These are phyloP conservation scores for Ogataea wickerhamii DNA, from an alignment of 805 yeast genomes.

Conservation along the genomic window DNA sequence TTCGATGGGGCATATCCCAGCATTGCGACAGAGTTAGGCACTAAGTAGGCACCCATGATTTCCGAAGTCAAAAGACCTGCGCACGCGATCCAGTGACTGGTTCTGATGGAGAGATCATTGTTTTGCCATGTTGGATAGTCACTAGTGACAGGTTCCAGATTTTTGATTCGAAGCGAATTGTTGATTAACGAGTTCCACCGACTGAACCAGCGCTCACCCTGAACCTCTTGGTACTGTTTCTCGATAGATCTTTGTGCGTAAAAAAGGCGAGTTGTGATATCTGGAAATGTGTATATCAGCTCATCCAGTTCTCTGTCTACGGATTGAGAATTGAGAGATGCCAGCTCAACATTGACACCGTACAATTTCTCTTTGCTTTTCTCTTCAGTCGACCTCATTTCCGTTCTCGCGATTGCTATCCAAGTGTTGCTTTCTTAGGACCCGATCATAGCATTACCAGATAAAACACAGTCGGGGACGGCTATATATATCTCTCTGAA, in stretches of 20 bases:
- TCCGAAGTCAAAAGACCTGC: conserved; percentile 23
- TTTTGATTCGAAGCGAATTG: conserved; percentile 9
- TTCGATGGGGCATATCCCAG: conserved; percentile 18
- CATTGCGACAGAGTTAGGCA: conserved; percentile 14
- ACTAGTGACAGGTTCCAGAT: conserved; percentile 4
- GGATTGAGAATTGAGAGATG: conserved; percentile 2
- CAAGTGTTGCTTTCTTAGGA: no score
- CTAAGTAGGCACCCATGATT: conserved; percentile 22
- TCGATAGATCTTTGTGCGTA: conserved; percentile 24
- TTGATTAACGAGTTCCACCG: conserved; percentile 10
- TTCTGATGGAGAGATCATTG: conserved; percentile 15
- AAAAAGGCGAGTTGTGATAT: conserved; percentile 16
- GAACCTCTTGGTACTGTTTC: conserved; percentile 15
- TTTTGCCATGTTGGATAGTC: conserved; percentile 19
- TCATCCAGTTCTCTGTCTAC: conserved; percentile 1
- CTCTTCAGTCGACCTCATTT: background rate
- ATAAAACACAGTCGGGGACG: no score
- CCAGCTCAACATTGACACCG: background rate
- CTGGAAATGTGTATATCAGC: conserved; percentile 4
- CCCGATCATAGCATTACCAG: no score
- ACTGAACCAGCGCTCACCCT: conserved; percentile 3
- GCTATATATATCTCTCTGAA: no score
- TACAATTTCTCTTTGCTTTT: background rate
- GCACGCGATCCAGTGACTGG: conserved; percentile 19
- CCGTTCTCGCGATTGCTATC: background rate